These are phyloP conservation scores for Aspergillus jensenii DNA, from an alignment of 2,329 filamentous ascomycete species.

Conservation along the genomic window DNA sequence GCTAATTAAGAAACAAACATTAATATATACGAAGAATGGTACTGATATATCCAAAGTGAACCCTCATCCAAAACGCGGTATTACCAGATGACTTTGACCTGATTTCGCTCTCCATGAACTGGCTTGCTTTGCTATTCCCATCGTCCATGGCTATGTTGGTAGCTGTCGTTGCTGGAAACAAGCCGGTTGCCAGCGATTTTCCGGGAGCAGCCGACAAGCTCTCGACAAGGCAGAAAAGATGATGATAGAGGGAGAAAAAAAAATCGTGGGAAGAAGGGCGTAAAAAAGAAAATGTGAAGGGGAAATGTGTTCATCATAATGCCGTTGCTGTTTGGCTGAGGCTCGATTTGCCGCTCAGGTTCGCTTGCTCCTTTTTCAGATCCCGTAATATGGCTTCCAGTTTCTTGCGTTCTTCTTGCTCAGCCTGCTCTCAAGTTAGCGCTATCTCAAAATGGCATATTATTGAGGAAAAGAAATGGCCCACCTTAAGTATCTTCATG, in stretches of 20 bases:
- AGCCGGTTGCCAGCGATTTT: not conserved
- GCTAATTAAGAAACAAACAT: slow-evolving; percentile 12
- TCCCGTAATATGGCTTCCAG: slow-evolving; percentile 63
- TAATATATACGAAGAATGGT: slow-evolving; percentile 21
- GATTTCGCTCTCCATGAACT: not conserved
- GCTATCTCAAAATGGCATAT: not conserved
- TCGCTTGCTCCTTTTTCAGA: slow-evolving; percentile 43
- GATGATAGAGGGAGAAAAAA: slow-evolving; percentile 1
- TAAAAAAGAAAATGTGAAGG: not conserved
- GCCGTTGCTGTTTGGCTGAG: slow-evolving; percentile 34
- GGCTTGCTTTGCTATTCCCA: not conserved
- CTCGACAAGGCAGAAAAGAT: not conserved
- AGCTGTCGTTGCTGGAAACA: not conserved
- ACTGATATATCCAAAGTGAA: slow-evolving; percentile 11
- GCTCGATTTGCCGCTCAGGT: slow-evolving; percentile 31
- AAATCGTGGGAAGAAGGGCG: not conserved
- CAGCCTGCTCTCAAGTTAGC: slow-evolving; percentile 51
- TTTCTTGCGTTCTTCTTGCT: slow-evolving; percentile 69
- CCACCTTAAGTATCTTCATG: slow-evolving; percentile 63
- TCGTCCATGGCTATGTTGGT: not conserved
- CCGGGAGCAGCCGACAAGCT: not conserved
- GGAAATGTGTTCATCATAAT: slow-evolving; percentile 24
- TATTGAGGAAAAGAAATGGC: slow-evolving; percentile 28
- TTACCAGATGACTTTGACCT: not conserved
- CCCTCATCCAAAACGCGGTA: not conserved